phyloP scores from a whole-genome alignment of 2,329 filamentous ascomycete species.

The Taxawa tesnikishii region DNA sequence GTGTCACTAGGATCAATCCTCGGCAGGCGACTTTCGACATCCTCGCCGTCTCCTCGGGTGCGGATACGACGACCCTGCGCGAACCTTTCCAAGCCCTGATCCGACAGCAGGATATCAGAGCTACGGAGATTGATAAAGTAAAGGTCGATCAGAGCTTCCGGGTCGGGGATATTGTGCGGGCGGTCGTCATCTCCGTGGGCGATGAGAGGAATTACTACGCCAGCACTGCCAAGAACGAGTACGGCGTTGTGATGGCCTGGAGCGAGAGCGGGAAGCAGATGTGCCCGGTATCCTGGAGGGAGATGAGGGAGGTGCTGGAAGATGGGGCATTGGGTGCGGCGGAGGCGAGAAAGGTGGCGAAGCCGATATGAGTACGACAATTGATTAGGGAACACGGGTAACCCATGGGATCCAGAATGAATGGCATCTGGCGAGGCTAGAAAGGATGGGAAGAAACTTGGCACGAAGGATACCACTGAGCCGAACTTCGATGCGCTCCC shows the following conservation, averaged over 20 bases:
- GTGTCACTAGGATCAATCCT: conserved; percentile 73
- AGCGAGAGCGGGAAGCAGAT: conserved; percentile 71
- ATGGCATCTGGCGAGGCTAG: too few relatives aligned
- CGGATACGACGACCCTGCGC: conserved; percentile 1
- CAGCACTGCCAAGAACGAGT: conserved; percentile 80
- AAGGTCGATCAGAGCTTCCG: conserved; percentile 84
- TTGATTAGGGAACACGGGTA: too few relatives aligned
- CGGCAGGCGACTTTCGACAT: conserved; percentile 80
- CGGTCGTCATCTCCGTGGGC: conserved; percentile 69
- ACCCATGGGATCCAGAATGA: too few relatives aligned
- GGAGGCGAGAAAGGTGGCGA: conserved; percentile 85
- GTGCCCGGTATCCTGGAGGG: conserved; percentile 90
- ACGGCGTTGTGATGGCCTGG: conserved; percentile 86
- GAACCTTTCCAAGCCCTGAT: conserved; percentile 21
- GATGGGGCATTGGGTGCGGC: conserved; percentile 60
- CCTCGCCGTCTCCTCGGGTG: conserved; percentile 54
- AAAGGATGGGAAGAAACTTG: too few relatives aligned
- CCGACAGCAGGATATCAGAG: conserved; percentile 67
- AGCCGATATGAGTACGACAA: conserved; percentile 73
- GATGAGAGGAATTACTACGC: conserved; percentile 94
- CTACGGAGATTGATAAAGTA: conserved; percentile 91
- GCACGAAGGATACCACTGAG: too few relatives aligned
- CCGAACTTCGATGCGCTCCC: too few relatives aligned
- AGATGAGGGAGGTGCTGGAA: conserved; percentile 76
- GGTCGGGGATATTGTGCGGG: conserved; percentile 83